Base-by-base conservation (phyloP, 2,329 filamentous ascomycete species). In the Sclerotinia trifoliorum region DNA sequence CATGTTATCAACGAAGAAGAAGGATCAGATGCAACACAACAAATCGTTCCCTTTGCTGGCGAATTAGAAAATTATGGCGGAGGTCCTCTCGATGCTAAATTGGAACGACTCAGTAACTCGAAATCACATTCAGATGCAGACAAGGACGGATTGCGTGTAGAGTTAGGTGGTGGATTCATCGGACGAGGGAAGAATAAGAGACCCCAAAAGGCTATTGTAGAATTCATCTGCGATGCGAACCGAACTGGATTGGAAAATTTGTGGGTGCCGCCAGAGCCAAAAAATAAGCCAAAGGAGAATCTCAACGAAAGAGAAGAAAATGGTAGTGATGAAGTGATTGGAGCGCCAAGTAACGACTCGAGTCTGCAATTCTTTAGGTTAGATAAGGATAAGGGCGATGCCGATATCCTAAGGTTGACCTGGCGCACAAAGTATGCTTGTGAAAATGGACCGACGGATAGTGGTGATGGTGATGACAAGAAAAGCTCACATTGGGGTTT, bases 361-460 rank as follows among this genome's bases (percentile, higher is more conserved):
- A 91, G 91, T 71, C 82, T 98, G 70, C 82, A 90, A 69, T 96
- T 93, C 80, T 84, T 92, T 69, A 88, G 89, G 74, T 97, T 95
- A 79, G 86, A 84, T 3, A 84, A 87, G 65, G 86, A 85, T 66
- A 81, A 81, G 10, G 81, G 84, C n/a, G 79, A 83, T 35, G 79
- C 83, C 1, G 86, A 87, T 69, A 85, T 92, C 15, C 80, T 98
- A 71, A 86, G 88, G 66, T 78, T 98, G 76, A 89, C 90, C 48
- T 99, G 94, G 94, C 83, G 85, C 77, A 97, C 94, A 19, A 93
- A 94, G 79, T 89, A 93, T 77, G 94, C 92, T 0, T 98, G 95
- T 78, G 89, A 93, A 76, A 82, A 81, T 73, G 80, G 81, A 60
- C 80, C 82, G 21, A 81, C 80, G 13, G 81, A 83, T 73, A 77